Evolutionary conservation across 495 filamentous ascomycete species (phyloP).

Genomic region (Neurospora tetraspora): DNA sequence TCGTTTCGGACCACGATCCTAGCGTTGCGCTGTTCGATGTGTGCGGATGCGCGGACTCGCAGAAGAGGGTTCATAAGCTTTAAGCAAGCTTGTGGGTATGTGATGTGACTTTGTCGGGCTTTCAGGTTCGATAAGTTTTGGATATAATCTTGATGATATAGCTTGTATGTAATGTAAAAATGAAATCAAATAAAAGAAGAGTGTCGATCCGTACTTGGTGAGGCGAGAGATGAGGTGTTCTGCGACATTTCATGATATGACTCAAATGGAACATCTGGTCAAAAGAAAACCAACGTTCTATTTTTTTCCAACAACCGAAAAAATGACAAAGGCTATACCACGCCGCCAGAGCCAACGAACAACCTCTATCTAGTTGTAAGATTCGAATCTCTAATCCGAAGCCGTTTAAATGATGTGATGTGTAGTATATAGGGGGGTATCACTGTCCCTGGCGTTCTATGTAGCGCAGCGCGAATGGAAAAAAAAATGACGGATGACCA

Average conservation of each 20-base stretch:
- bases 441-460: neutral
- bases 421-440: neutral
- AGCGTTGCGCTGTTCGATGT: constrained; percentile 44
- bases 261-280: neutral
- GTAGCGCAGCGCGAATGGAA: neutral
- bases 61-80: neutral
- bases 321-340: neutral
- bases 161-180: neutral
- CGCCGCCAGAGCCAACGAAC: neutral
- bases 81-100: neutral
- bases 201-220: neutral
- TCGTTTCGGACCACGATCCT: constrained; percentile 51
- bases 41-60: constrained; percentile 22
- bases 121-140: neutral
- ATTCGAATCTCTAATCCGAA: neutral
- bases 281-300: neutral
- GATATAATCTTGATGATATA: neutral
- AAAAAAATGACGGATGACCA: neutral
- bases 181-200: neutral
- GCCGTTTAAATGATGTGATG: neutral
- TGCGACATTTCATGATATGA: neutral
- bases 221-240: neutral
- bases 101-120: neutral
- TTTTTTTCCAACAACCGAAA: neutral
- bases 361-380: neutral